Evolutionary conservation across 2,329 filamentous ascomycete genomes (phyloP).

Genomic region (Apiospora koreana): DNA sequence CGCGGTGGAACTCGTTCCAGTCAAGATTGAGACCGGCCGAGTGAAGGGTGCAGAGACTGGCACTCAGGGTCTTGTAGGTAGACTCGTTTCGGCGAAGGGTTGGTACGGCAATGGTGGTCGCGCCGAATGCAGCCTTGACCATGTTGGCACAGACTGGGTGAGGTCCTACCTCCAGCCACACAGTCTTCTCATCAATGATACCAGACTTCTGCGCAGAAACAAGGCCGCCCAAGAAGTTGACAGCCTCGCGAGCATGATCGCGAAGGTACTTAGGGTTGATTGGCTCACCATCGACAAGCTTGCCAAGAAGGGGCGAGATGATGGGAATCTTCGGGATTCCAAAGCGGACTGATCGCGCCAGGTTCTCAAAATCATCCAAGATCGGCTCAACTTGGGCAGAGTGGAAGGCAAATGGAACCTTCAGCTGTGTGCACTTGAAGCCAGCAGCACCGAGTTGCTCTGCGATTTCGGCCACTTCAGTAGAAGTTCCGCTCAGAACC

Average conservation of each 20-base stretch:
- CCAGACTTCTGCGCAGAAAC: constrained; percentile 58
- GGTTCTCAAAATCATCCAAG: constrained; percentile 57
- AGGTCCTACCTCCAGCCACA: constrained; percentile 75
- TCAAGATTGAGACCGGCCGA: constrained; percentile 59
- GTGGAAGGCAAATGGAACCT: constrained; percentile 69
- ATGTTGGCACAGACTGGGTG: constrained; percentile 70
- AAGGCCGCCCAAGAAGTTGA: constrained; percentile 68
- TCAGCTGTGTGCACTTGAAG: constrained; percentile 63
- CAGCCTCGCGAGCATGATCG: constrained; percentile 66
- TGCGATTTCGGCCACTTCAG: constrained; percentile 40
- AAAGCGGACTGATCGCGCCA: constrained; percentile 56
- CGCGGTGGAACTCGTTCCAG: constrained; percentile 68
- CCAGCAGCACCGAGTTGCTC: constrained; percentile 48
- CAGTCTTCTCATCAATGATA: constrained; percentile 64
- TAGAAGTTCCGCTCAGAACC: constrained; percentile 61
- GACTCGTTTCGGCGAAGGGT: constrained; percentile 64
- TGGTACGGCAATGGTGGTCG: constrained; percentile 54
- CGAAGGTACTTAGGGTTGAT: constrained; percentile 65
- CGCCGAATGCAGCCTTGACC: constrained; percentile 64
- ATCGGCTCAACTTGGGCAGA: constrained; percentile 66
- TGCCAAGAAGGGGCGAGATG: constrained; percentile 67
- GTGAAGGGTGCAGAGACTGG: constrained; percentile 58
- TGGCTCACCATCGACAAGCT: constrained; percentile 58
- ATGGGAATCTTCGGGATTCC: constrained; percentile 58
- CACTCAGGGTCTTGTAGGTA: constrained; percentile 64